Base-by-base conservation (phyloP, 345 rosid species). In the Salix caprea region DNA sequence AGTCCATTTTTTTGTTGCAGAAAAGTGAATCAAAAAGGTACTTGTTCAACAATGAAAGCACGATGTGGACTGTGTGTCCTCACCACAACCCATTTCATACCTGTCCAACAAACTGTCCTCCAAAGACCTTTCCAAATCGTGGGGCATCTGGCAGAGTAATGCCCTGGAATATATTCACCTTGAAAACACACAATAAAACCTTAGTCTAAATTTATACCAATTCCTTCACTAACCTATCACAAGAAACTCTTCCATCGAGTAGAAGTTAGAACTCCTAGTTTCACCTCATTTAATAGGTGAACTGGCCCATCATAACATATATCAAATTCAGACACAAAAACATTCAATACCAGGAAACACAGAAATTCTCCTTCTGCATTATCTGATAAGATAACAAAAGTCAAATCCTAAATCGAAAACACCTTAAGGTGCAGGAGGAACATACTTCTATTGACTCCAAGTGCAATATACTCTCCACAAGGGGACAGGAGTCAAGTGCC, bases 41-140 rank as follows among this genome's bases (percentile, higher is more conserved):
- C 50, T 46, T 46, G 50, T 46, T 46, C 14, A 14, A 46, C 50
- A 60, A 60, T 60, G 10, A 19, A 69, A 66, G n/a, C 5, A 50
- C 36, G 48, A 4, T 28, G 14, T 18, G 52, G 18, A 58, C 44
- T 9, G 21, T 26, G 68, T 52, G 67, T 44, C 61, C 40, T 8
- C 18, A n/a, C 62, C 14, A 76, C 66, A 67, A 67, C 28, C 16
- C 39, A 69, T 71, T 52, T 26, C 77, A 78, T 84, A 82, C 99
- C 97, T 96, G 99, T 74, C 97, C 99, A 48, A 92, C 77, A 64
- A 96, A 88, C 84, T 96, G 98, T 77, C 99, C 98, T 67, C 99
- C 99, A 75, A 93, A 96, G 69, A 96, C 97, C 82, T 91, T 93
- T 32, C 97, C 98, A 81, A 91, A 96, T 71, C 50, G 89, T 36